phyloP scores from a whole-genome alignment of 306 rosid species.

The Rosa multiflora region DNA sequence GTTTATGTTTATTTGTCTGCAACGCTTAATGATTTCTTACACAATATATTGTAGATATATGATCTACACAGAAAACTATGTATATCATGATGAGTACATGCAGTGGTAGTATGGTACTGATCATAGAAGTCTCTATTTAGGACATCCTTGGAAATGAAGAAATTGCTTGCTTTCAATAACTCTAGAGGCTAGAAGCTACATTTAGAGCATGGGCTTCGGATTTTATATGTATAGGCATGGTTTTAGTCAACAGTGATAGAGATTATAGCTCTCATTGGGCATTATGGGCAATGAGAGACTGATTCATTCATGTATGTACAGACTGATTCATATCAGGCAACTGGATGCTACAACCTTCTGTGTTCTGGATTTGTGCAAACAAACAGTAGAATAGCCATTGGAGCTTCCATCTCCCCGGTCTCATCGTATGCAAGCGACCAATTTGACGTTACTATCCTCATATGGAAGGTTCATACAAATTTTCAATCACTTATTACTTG shows the following conservation, averaged over 20 bases:
- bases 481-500: background rate
- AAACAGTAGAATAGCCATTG: constrained; percentile 74
- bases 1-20: background rate
- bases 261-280: background rate
- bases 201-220: constrained; percentile 2
- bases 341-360: constrained; percentile 92
- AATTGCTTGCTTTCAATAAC: constrained; percentile 1
- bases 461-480: constrained; percentile 69
- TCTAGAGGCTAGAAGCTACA: constrained; percentile 7
- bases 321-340: constrained; percentile 85
- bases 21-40: background rate
- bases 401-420: constrained; percentile 92
- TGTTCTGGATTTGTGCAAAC: constrained; percentile 92
- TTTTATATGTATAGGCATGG: background rate
- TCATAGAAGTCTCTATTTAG: constrained; percentile 4
- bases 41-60: background rate
- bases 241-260: constrained; percentile 8
- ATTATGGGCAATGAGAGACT: constrained; percentile 5
- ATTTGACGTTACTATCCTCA: constrained; percentile 76
- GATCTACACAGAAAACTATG: constrained; percentile 12
- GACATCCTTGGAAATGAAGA: constrained; percentile 31
- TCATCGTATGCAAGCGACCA: constrained; percentile 61
- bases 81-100: background rate
- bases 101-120: constrained; percentile 2
- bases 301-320: constrained; percentile 35